phyloP scores from a whole-genome alignment of 495 filamentous ascomycete genomes.

The Cercophora sp. region DNA sequence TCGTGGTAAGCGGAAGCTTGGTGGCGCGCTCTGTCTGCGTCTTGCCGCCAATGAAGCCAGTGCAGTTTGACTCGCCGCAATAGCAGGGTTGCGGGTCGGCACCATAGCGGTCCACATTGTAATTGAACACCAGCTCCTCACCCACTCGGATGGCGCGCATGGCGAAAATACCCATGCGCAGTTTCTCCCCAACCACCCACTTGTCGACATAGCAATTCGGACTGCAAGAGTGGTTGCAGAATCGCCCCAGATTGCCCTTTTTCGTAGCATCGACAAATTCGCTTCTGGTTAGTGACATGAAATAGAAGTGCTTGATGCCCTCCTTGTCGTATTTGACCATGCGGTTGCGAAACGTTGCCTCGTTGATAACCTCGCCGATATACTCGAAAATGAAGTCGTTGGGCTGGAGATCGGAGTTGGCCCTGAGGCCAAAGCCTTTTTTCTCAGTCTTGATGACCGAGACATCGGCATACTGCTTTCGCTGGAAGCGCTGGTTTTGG shows the following conservation, averaged over 20 bases:
- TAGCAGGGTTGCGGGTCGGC: slow-evolving; percentile 96
- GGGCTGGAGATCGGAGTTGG: slow-evolving; percentile 67
- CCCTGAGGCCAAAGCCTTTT: slow-evolving; percentile 89
- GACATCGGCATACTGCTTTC: slow-evolving; percentile 82
- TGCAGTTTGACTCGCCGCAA: slow-evolving; percentile 91
- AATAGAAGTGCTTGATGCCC: slow-evolving; percentile 98
- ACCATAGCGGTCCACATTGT: slow-evolving; percentile 98
- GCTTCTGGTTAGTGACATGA: slow-evolving; percentile 96
- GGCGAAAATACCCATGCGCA: slow-evolving; percentile 99
- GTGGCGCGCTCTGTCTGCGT: slow-evolving; percentile 95
- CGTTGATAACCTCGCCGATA: slow-evolving; percentile 96
- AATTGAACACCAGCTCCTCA: slow-evolving; percentile 99
- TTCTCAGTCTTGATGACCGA: slow-evolving; percentile 96
- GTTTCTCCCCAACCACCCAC: slow-evolving; percentile 97
- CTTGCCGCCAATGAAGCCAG: slow-evolving; percentile 93
- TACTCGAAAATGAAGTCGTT: slow-evolving; percentile 97
- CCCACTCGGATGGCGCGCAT: slow-evolving; percentile 79
- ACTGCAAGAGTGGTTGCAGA: slow-evolving; percentile 99
- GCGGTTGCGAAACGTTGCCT: slow-evolving; percentile 77
- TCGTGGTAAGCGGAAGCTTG: slow-evolving; percentile 82
- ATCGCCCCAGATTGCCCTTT: slow-evolving; percentile 90
- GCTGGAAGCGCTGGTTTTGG: slow-evolving; percentile 94
- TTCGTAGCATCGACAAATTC: slow-evolving; percentile 99
- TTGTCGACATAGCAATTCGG: slow-evolving; percentile 99
- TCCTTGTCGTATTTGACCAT: slow-evolving; percentile 91